Conservation (phyloP, 805 yeast species). For the Candida orba region DNA sequence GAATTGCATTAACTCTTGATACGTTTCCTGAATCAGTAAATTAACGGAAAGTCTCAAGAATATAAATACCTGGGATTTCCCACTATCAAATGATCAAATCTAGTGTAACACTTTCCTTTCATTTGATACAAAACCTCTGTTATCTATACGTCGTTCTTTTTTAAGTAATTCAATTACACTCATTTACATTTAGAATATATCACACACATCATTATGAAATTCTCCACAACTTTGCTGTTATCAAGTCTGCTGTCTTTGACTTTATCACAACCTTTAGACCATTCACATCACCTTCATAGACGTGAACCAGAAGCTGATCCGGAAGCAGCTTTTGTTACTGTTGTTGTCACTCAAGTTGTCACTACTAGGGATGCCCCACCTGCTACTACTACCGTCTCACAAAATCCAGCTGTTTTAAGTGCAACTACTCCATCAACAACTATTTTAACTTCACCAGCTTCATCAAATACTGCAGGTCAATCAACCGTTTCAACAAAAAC, state of each 20-base stretch:
- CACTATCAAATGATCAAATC: too few species aligned
- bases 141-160: not conserved
- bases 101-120: too few species aligned
- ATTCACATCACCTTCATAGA: constrained; percentile 39
- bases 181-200: not conserved
- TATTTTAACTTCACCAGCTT: constrained; percentile 13
- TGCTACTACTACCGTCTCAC: constrained; percentile 11
- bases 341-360: constrained; percentile 26
- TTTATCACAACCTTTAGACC: constrained; percentile 19
- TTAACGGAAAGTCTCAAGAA: too few species aligned
- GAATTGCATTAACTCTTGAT: not conserved
- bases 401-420: constrained; percentile 12
- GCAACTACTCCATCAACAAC: constrained; percentile 11
- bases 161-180: not conserved
- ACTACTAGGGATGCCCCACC: constrained; percentile 14
- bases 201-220: constrained; percentile 7
- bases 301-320: constrained; percentile 25
- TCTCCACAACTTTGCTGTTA: constrained; percentile 7
- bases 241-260: constrained; percentile 6
- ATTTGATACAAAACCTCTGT: too few species aligned
- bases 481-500: too few species aligned
- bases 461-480: too few species aligned
- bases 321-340: constrained; percentile 26
- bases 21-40: not conserved
- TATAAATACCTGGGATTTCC: too few species aligned